Percentiles rank a stretch among this genome's conserved stretches.
These are phyloP conservation scores for Bathelium albidoporum DNA, from an alignment of 495 filamentous ascomycete species.

Conservation along the genomic window DNA sequence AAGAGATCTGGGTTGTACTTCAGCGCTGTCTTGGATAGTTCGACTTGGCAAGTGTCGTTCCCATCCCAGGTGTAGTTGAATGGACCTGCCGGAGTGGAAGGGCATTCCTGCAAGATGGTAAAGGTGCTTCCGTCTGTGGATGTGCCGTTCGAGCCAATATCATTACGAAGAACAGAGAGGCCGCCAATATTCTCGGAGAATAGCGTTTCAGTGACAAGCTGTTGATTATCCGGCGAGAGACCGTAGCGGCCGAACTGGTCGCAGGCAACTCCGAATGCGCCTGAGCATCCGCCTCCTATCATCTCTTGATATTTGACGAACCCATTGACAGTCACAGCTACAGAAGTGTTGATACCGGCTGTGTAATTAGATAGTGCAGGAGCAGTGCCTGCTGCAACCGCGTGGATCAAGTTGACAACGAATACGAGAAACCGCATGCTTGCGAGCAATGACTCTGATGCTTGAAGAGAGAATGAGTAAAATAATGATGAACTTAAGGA, in stretches of 20 bases:
- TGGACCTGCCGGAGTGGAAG: constrained; percentile 11
- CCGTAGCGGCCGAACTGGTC: constrained; percentile 7
- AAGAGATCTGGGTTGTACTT: constrained; percentile 18
- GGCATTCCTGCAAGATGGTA: constrained; percentile 10
- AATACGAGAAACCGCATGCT: neutral
- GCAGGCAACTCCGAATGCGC: constrained; percentile 17
- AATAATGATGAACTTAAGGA: neutral
- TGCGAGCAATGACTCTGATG: neutral
- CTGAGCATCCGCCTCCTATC: constrained; percentile 18
- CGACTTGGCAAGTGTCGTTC: constrained; percentile 17
- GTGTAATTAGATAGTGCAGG: neutral
- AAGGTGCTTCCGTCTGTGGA: constrained; percentile 6
- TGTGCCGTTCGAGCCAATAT: constrained; percentile 14
- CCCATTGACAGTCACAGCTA: constrained; percentile 8
- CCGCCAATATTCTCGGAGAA: constrained; percentile 18
- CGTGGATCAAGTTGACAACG: neutral
- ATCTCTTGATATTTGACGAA: constrained; percentile 12
- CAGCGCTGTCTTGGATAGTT: constrained; percentile 11
- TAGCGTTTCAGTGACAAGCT: constrained; percentile 12
- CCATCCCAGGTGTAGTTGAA: constrained; percentile 12
- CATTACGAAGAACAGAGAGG: constrained; percentile 17
- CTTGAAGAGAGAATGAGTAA: neutral
- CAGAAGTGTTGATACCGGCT: neutral
- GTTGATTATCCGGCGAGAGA: constrained; percentile 12
- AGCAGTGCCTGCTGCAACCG: neutral